Base-by-base conservation (phyloP, 768 basidiomycete species). In the Mycena leptocephala region DNA sequence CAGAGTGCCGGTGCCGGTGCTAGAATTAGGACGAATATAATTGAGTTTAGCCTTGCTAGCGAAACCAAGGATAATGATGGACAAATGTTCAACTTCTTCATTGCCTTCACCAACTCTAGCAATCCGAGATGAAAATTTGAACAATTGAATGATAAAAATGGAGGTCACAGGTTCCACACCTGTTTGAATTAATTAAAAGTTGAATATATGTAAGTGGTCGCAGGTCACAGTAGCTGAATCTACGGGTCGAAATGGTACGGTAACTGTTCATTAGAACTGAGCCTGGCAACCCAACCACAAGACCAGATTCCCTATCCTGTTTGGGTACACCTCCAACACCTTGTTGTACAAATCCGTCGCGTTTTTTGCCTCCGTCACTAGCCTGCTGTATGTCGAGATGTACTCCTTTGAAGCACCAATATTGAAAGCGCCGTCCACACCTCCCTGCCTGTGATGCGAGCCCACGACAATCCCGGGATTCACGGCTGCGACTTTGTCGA, bases 351-450 rank as follows among this genome's bases (percentile, higher is more conserved):
- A 69, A 48, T 70, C 69, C 30, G 56, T 62, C 58, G 69, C 69
- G 35, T 48, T 41, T 62, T 70, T 70, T 37, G 59, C 69, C 59
- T 70, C 11, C 58, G 58, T 62, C 56, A 70, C 58, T 61, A 70
- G 56, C 58, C 43, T 70, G 58, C 46, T 62, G 59, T 5, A 70
- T 48, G 56, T 62, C 46, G 56, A 62, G 69, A 70, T 70, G 59
- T 70, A 70, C 69, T 70, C 59, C 69, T 70, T 70, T 39, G 69
- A 61, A 59, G 69, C 69, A 35, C 46, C 69, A 48, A 70, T 48
- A 51, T 70, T 59, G 41, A 59, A 70, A 35, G 59, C 58, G 41
- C 69, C 69, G 46, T 59, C 58, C 58, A 70, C 69, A 48, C 59
- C 69, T 62, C 59, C 69, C 58, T 59, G 43, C 69, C 56, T 61